Evolutionary conservation across 2,329 filamentous ascomycete genomes (phyloP).

Genomic region (Grosmannia penicillata): DNA sequence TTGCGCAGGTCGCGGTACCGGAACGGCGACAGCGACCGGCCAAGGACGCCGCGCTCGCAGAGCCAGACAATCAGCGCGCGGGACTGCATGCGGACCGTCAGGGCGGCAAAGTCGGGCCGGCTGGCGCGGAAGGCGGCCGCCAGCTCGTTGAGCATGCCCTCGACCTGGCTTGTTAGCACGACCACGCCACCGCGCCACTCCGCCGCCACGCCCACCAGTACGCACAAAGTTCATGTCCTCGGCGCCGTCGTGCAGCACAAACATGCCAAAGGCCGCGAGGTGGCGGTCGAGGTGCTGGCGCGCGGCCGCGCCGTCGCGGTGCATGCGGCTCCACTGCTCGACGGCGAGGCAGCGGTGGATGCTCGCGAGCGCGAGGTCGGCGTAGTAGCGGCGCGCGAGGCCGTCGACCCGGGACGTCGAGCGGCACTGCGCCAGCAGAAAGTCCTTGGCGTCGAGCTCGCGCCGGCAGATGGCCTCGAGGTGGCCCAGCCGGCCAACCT

Average conservation of each 20-base stretch:
- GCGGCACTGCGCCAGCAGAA: slow-evolving; percentile 51
- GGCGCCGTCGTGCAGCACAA: slow-evolving; percentile 57
- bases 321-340: slow-evolving; percentile 49
- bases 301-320: slow-evolving; percentile 16
- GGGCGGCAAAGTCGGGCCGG: slow-evolving; percentile 34
- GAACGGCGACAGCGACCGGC: slow-evolving; percentile 46
- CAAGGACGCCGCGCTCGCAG: slow-evolving; percentile 50
- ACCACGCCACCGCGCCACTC: not conserved
- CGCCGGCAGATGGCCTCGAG: slow-evolving; percentile 55
- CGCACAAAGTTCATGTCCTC: slow-evolving; percentile 49
- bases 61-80: slow-evolving; percentile 55
- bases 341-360: slow-evolving; percentile 72
- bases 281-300: slow-evolving; percentile 53
- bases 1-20: slow-evolving; percentile 73
- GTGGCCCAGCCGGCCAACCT: slow-evolving; percentile 52
- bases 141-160: slow-evolving; percentile 43
- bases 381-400: slow-evolving; percentile 60
- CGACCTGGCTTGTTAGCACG: slow-evolving; percentile 7
- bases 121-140: slow-evolving; percentile 38
- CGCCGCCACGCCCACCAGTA: too few relatives aligned
- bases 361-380: slow-evolving; percentile 57
- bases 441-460: slow-evolving; percentile 84
- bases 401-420: slow-evolving; percentile 50
- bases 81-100: slow-evolving; percentile 54
- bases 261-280: slow-evolving; percentile 77